Conservation (phyloP, 495 filamentous ascomycete genomes). For the Jackrogersella multiformis region DNA sequence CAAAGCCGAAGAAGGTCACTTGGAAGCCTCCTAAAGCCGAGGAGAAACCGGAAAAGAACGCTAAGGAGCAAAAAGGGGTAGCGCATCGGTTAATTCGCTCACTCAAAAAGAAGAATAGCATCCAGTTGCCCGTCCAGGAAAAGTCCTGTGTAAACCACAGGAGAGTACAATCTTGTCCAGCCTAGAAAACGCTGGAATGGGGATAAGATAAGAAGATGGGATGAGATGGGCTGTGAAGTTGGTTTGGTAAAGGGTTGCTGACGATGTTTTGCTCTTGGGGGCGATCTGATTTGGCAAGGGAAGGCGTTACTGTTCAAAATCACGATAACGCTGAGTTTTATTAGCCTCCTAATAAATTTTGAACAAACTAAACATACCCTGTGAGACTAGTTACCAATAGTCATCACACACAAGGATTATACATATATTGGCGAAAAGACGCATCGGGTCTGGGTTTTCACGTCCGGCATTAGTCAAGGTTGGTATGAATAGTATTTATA, state of each 20-base stretch:
- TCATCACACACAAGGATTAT: not conserved
- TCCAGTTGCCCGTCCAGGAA: slow-evolving; percentile 27
- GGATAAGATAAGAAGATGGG: not conserved
- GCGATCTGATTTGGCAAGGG: not conserved
- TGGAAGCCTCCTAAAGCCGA: slow-evolving; percentile 1
- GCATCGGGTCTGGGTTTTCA: not conserved
- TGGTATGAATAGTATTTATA: not conserved
- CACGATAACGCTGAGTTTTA: not conserved
- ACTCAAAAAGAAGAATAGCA: slow-evolving; percentile 31
- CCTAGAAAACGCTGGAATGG: not conserved
- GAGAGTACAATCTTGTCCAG: slow-evolving; percentile 34
- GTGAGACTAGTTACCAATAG: not conserved
- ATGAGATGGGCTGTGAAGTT: not conserved
- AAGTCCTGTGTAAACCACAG: slow-evolving; percentile 15
- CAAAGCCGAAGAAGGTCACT: slow-evolving; percentile 5
- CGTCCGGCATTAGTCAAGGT: not conserved
- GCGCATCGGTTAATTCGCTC: slow-evolving; percentile 22
- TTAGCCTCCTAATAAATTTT: not conserved
- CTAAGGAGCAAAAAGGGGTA: not conserved
- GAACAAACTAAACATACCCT: not conserved
- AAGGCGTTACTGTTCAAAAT: not conserved
- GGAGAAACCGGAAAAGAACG: not conserved
- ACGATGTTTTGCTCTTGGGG: not conserved
- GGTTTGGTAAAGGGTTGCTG: not conserved
- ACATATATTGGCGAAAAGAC: not conserved